Conservation (phyloP, 2,329 filamentous ascomycete genomes). For the Talaromyces sp. region DNA sequence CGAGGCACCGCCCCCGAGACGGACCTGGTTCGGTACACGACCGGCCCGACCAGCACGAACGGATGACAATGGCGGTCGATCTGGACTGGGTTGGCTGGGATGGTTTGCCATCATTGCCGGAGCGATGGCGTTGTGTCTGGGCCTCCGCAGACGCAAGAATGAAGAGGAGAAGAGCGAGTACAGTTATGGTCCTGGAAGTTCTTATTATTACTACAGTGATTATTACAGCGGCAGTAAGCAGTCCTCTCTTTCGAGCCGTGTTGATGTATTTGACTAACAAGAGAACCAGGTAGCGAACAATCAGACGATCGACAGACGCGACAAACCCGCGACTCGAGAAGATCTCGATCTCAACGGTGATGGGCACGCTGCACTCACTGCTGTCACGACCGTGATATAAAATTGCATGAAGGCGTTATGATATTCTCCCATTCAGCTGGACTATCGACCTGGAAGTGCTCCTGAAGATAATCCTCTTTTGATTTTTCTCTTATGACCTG, state of each 20-base stretch:
- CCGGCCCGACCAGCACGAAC: slow-evolving; percentile 33
- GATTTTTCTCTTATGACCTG: background rate
- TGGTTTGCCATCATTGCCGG: slow-evolving; percentile 43
- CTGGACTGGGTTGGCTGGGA: slow-evolving; percentile 37
- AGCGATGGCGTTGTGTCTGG: slow-evolving; percentile 44
- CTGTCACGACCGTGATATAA: background rate
- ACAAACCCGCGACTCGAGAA: slow-evolving; percentile 31
- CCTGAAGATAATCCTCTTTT: background rate
- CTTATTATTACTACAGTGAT: slow-evolving; percentile 41
- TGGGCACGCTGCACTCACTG: background rate
- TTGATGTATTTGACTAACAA: slow-evolving; percentile 19
- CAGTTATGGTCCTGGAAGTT: slow-evolving; percentile 31
- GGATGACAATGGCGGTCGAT: slow-evolving; percentile 35
- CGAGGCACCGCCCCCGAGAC: slow-evolving; percentile 27
- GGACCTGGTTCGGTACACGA: slow-evolving; percentile 42
- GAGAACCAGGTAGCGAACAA: slow-evolving; percentile 40
- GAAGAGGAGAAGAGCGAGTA: slow-evolving; percentile 39
- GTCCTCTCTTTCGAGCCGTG: background rate
- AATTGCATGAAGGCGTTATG: slow-evolving; percentile 10
- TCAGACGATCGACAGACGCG: slow-evolving; percentile 33
- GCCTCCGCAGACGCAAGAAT: slow-evolving; percentile 40
- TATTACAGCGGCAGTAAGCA: slow-evolving; percentile 42
- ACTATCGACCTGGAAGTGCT: slow-evolving; percentile 6
- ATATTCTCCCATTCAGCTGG: background rate
- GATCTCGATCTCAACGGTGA: slow-evolving; percentile 10